Conservation (phyloP, 768 basidiomycete genomes). For the Crassisporium funariophilum region DNA sequence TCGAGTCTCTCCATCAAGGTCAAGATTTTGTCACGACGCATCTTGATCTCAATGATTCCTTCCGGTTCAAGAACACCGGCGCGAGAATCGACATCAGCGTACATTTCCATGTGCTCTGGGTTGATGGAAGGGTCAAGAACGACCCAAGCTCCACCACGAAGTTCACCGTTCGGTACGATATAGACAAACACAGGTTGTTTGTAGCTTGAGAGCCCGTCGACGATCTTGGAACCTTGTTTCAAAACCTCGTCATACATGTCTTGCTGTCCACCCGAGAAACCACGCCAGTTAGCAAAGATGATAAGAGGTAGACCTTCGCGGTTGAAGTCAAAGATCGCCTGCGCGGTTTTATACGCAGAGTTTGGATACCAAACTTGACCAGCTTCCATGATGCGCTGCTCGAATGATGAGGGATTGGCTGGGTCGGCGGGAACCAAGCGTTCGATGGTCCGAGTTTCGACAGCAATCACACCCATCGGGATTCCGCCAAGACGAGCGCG, state of each 20-base stretch:
- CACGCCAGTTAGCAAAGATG: conserved; percentile 99
- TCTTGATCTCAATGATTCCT: conserved; percentile 96
- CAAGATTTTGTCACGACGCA: conserved; percentile 93
- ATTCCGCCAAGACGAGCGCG: conserved; percentile 96
- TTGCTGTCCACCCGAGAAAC: conserved; percentile 99
- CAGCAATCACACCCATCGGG: conserved; percentile 96
- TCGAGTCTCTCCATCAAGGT: conserved; percentile 94
- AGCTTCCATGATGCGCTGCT: conserved; percentile 99
- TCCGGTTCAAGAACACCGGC: conserved; percentile 97
- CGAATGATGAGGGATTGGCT: conserved; percentile 94
- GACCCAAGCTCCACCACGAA: conserved; percentile 99
- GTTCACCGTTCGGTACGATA: conserved; percentile 97
- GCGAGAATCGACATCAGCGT: conserved; percentile 92
- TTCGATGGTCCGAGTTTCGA: conserved; percentile 97
- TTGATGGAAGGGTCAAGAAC: conserved; percentile 99
- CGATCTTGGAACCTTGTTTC: conserved; percentile 98
- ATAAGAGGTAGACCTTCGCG: conserved; percentile 95
- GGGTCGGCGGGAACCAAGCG: conserved; percentile 97
- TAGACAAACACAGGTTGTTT: conserved; percentile 98
- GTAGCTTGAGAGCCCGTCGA: conserved; percentile 96
- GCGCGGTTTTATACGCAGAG: conserved; percentile 98
- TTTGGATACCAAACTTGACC: conserved; percentile 99
- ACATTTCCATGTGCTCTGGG: conserved; percentile 98
- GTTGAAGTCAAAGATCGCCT: conserved; percentile 98
- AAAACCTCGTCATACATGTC: conserved; percentile 98